These are phyloP conservation scores for Magnaporthiopsis incrustans DNA, from an alignment of 2,329 filamentous ascomycete genomes.

Conservation along the genomic window DNA sequence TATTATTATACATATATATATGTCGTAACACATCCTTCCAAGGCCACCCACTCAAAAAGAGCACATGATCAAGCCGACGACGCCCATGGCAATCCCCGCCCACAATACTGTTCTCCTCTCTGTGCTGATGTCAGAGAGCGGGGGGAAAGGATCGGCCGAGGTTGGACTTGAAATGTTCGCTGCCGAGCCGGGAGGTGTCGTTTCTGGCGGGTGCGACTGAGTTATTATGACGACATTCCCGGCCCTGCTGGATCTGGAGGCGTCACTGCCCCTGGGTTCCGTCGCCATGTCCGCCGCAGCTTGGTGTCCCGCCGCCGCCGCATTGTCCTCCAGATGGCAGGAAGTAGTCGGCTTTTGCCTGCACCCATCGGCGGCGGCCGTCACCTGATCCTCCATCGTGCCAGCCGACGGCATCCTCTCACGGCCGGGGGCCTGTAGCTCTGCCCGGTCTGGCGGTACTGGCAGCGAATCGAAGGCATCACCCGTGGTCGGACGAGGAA, in stretches of 20 bases:
- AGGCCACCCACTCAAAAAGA: conserved; percentile 16
- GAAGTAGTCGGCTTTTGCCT: background rate
- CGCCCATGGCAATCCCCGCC: conserved; percentile 18
- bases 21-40: background rate
- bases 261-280: background rate
- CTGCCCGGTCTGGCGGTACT: background rate
- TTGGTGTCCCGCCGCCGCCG: background rate
- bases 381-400: background rate
- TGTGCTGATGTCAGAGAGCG: conserved; percentile 14
- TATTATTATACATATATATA: conserved; percentile 2
- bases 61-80: conserved; percentile 19
- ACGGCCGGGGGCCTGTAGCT: background rate
- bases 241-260: background rate
- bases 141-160: conserved; percentile 5
- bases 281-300: background rate
- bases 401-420: background rate
- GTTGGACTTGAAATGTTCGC: conserved; percentile 1
- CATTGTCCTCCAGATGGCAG: background rate
- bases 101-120: conserved; percentile 18
- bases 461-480: background rate
- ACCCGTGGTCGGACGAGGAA: background rate
- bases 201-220: background rate
- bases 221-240: background rate
- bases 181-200: background rate
- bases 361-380: background rate